These are phyloP conservation scores for Craterostigma plantagineum DNA, from an alignment of 257 asterid genomes.

Conservation along the genomic window DNA sequence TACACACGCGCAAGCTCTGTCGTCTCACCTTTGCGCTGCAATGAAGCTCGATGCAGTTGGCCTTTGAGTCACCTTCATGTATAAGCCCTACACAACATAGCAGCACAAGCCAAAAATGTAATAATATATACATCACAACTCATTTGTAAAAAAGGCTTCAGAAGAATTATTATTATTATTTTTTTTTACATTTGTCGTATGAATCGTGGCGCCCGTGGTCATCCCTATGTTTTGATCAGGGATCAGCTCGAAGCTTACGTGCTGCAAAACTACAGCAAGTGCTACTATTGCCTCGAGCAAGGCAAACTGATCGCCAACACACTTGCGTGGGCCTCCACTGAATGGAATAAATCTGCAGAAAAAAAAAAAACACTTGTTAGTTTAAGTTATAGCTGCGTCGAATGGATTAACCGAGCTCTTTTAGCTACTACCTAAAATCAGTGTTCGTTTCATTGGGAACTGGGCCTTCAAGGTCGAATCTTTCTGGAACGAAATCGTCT, in stretches of 20 bases:
- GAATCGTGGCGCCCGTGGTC: conserved; percentile 98
- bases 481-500: conserved; percentile 75
- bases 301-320: conserved; percentile 96
- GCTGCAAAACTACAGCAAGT: conserved; percentile 63
- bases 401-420: not conserved
- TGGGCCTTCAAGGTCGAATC: conserved; percentile 55
- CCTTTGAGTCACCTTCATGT: conserved; percentile 67
- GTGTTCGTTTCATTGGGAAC: conserved; percentile 86
- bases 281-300: conserved; percentile 73
- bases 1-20: no score
- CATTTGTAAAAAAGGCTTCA: not conserved
- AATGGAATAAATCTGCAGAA: conserved; percentile 63
- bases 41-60: conserved; percentile 23
- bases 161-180: no score
- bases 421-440: conserved; percentile 49
- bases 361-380: no score
- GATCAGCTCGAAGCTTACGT: conserved; percentile 43
- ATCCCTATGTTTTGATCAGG: conserved; percentile 79
- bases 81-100: conserved; percentile 50
- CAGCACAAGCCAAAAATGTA: not conserved
- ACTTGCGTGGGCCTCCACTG: conserved; percentile 95
- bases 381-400: not conserved
- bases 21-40: conserved; percentile 9
- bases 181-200: conserved; percentile 87
- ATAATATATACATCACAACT: not conserved